These are phyloP conservation scores for Allomyces macrogynus DNA, from an alignment of 192 early-diverging fungal species.

Conservation along the genomic window DNA sequence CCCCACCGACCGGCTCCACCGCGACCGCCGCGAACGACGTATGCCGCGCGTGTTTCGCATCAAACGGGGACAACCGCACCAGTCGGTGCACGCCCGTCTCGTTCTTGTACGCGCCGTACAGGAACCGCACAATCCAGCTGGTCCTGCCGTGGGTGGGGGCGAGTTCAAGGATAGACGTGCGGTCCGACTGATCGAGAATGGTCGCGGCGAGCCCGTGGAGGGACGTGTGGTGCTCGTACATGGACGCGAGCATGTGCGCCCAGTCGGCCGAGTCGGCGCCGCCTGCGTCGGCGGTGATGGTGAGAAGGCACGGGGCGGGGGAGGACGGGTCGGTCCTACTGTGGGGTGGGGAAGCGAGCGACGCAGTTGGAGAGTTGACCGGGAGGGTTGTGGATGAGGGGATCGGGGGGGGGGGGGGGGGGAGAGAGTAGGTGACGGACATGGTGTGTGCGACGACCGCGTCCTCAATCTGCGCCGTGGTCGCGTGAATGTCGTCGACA, in stretches of 20 bases:
- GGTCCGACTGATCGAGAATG: neutral
- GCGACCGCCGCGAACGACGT: slow-evolving; percentile 26
- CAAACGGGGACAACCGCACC: slow-evolving; percentile 29
- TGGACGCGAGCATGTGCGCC: neutral
- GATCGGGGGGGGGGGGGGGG: too few relatives aligned
- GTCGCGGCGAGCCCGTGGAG: neutral
- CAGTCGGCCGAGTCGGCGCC: slow-evolving; percentile 1
- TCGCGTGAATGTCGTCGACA: too few relatives aligned
- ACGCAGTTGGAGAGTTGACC: too few relatives aligned
- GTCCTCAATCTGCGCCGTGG: too few relatives aligned
- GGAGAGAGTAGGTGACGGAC: too few relatives aligned
- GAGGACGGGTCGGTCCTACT: too few relatives aligned
- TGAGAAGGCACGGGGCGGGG: neutral
- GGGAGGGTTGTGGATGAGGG: too few relatives aligned
- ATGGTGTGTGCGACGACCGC: too few relatives aligned
- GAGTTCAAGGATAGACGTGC: neutral
- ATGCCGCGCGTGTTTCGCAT: slow-evolving; percentile 24
- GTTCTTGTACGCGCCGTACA: slow-evolving; percentile 29
- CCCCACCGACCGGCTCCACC: neutral
- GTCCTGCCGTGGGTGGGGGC: neutral
- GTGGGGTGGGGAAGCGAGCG: too few relatives aligned
- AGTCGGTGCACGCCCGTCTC: slow-evolving; percentile 30
- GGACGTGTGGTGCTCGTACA: neutral
- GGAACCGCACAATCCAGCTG: slow-evolving; percentile 14
- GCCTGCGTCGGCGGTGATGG: neutral